phyloP scores from a whole-genome alignment of 257 asterid genomes.

The Solanum raphanifolium region DNA sequence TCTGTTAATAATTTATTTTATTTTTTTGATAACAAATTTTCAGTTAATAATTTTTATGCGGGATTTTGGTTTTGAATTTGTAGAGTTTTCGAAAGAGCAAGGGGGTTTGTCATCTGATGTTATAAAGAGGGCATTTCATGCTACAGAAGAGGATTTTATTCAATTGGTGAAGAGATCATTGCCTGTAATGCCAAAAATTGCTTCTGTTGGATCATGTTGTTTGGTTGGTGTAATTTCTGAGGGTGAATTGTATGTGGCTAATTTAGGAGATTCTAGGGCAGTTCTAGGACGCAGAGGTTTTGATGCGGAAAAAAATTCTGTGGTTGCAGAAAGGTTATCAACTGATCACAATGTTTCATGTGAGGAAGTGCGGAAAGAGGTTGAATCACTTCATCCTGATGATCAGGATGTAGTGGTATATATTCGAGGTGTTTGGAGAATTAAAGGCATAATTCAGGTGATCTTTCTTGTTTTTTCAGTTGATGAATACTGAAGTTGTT shows the following conservation, averaged over 20 bases:
- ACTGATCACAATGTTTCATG: slow-evolving; percentile 85
- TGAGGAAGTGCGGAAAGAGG: slow-evolving; percentile 82
- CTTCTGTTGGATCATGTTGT: slow-evolving; percentile 87
- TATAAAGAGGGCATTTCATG: slow-evolving; percentile 73
- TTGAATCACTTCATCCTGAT: slow-evolving; percentile 83
- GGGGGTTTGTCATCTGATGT: slow-evolving; percentile 86
- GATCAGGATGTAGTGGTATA: slow-evolving; percentile 61
- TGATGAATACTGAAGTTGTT: neutral
- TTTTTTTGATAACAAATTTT: no score
- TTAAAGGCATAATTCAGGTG: slow-evolving; percentile 97
- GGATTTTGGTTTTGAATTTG: slow-evolving; percentile 6
- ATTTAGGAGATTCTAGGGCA: slow-evolving; percentile 95
- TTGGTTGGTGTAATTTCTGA: slow-evolving; percentile 81
- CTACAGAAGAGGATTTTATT: slow-evolving; percentile 87
- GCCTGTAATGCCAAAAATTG: slow-evolving; percentile 60
- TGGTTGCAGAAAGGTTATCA: slow-evolving; percentile 81
- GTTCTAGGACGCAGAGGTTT: slow-evolving; percentile 74
- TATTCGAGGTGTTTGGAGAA: slow-evolving; percentile 95
- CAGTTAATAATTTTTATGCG: neutral
- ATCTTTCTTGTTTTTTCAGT: neutral
- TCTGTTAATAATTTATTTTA: no score
- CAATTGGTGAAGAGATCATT: slow-evolving; percentile 62
- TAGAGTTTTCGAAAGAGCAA: slow-evolving; percentile 76
- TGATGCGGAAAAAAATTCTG: slow-evolving; percentile 47
- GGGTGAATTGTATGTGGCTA: slow-evolving; percentile 66